A percentile compares a stretch with the other conserved stretches of the same genome.
Conservation (phyloP, 1,139 yeast species). For the Yamadazyma blattariae region DNA sequence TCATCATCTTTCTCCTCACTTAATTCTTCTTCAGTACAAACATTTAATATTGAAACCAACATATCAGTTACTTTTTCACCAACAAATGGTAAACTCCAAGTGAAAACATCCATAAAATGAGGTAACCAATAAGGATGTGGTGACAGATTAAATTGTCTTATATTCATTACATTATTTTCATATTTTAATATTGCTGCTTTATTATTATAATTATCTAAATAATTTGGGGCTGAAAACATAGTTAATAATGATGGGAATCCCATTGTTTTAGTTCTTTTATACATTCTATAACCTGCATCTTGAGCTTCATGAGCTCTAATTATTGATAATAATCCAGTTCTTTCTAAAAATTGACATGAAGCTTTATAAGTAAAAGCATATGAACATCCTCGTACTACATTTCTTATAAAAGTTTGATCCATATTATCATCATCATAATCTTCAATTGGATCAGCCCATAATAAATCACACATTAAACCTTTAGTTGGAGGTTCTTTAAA, state of each 20-base stretch:
- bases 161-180: conserved; percentile 90
- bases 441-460: conserved; percentile 96
- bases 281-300: conserved; percentile 96
- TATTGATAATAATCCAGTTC: conserved; percentile 75
- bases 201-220: conserved; percentile 88
- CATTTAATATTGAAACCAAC: conserved; percentile 84
- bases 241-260: conserved; percentile 94
- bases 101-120: conserved; percentile 94
- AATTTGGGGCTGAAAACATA: conserved; percentile 94
- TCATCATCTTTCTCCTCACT: conserved; percentile 62
- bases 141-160: conserved; percentile 86
- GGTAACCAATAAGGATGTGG: conserved; percentile 99
- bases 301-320: conserved; percentile 98
- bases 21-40: conserved; percentile 93
- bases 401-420: conserved; percentile 55
- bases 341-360: conserved; percentile 73
- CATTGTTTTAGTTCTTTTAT: conserved; percentile 77
- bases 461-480: conserved; percentile 90
- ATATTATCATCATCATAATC: conserved; percentile 71
- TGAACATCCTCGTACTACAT: conserved; percentile 89
- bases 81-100: conserved; percentile 97
- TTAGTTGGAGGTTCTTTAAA: conserved; percentile 92
- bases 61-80: conserved; percentile 97
- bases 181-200: conserved; percentile 94
- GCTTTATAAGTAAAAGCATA: conserved; percentile 87